Base-by-base conservation (phyloP, 2,329 filamentous ascomycete species). In the Myrmaecium sp. region DNA sequence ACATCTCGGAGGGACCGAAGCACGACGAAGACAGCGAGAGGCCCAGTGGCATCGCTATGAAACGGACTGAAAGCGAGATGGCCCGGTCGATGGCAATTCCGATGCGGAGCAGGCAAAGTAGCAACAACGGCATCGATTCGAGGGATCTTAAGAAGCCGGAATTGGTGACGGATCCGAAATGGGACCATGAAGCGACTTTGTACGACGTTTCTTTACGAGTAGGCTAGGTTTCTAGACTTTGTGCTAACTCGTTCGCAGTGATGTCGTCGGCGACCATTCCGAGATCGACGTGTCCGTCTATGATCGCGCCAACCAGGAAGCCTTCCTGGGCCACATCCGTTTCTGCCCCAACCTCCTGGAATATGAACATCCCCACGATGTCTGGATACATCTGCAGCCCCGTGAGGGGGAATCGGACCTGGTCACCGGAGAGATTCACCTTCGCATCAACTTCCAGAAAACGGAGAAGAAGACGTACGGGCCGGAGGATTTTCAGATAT, bases 171-270 rank as follows among this genome's bases (percentile, higher is more conserved):
- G 79, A 80, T 48, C 86, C 89, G 0, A 81, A 81, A 42, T 98
- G 89, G 89, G 82, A 93, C 51, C 86, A 92, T 28, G 82, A 92
- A 46, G 84, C 86, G 19, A 68, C 81, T 26, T 98, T 98, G 84
- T 94, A 69, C 59, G 83, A 66, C 3, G n/a, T n/a, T n/a, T n/a
- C n/a, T n/a, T n/a, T n/a, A n/a, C n/a, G n/a, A n/a, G n/a, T n/a
- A n/a, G n/a, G n/a, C n/a, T n/a, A n/a, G n/a, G 18, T 14, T 11
- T 3, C 8, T 20, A 15, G 17, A 9, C 15, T 27, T 14, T 22
- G 24, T 22, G 26, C 44, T 53, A 27, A 51, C 35, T 8, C 5
- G 18, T 23, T 16, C 27, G 17, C 34, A 93, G 84, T 57, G 89
- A 98, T 47, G 86, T 98, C 35, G 78, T 94, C 32, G 83, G 83